Evolutionary conservation across 768 basidiomycete genomes (phyloP), one percentile per base, ranked within the genome.

Genomic region (Psilocybe tampanensis): DNA sequence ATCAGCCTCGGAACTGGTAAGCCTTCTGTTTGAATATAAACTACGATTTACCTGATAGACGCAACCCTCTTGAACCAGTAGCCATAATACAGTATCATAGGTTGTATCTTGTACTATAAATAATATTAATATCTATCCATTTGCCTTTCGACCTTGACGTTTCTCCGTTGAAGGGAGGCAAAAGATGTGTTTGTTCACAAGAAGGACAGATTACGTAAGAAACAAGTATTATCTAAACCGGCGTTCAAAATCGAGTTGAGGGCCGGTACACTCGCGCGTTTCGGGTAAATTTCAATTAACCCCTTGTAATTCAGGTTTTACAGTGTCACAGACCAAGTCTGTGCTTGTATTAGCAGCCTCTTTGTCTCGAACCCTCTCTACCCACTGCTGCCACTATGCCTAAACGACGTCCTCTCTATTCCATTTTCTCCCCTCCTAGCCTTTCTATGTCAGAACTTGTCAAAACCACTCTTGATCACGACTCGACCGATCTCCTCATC

Each of bases 371-470:
- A 41, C 41, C 4, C n/a, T 15, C 53, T 44, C 44, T 60, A 52
- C 43, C 42, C 34, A 51, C 26, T 53, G 34, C 21, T 39, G 47
- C 34, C 54, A 55, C 51, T 43, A 82, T 81, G 80, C 74, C 81
- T 55, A 71, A 71, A 51, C 72, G 75, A 52, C 74, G 75, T 54
- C 72, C 74, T 45, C 69, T 75, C 54, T 91, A 90, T 68, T 89
- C 87, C 39, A 80, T 85, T 19, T 80, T 87, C 61, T 78, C 79
- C 0, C 86, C 87, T 19, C 89, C 89, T 5, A 79, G 76, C 24
- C 81, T 91, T 54, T 80, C 82, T 41, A 89, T 89, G 85, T 86
- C 86, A 58, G 89, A 91, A 74, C 88, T 91, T 47, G 84, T 90
- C 52, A 86, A 86, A 73, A 90, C 88, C 41, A 89, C 87, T 5